Evolutionary conservation across 352 stramenopile species (phyloP).

Genomic region (Pythium folliculosum): DNA sequence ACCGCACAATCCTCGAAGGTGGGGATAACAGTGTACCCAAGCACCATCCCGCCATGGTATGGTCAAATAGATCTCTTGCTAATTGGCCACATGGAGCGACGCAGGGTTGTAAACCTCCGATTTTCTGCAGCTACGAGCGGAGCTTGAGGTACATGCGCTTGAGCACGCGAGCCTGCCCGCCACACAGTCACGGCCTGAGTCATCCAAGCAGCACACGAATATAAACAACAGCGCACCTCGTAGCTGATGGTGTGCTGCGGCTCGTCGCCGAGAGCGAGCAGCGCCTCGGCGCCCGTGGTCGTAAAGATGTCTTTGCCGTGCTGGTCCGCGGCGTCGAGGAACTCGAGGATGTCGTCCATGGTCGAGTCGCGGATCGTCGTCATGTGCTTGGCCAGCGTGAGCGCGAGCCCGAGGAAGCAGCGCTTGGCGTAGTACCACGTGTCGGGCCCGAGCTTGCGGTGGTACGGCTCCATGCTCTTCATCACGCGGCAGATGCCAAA

Average conservation of each 20-base stretch:
- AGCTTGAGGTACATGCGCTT: constrained; percentile 95
- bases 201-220: neutral
- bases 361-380: constrained; percentile 94
- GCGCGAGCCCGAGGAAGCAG: constrained; percentile 93
- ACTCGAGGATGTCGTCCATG: constrained; percentile 94
- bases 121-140: constrained; percentile 41
- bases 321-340: constrained; percentile 90
- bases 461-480: constrained; percentile 95
- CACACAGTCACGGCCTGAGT: neutral
- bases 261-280: constrained; percentile 33
- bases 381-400: constrained; percentile 96
- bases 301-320: constrained; percentile 92
- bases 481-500: constrained; percentile 96
- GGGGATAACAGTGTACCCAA: too few relatives aligned
- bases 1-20: constrained; percentile 3
- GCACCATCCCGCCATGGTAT: too few relatives aligned
- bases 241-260: constrained; percentile 90
- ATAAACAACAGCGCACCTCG: constrained; percentile 51
- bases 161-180: constrained; percentile 82
- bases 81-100: too few relatives aligned
- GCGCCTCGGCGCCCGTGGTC: constrained; percentile 58
- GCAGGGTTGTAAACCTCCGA: neutral
- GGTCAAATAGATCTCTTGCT: too few relatives aligned
- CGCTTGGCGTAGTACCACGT: constrained; percentile 97
- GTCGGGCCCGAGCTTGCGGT: constrained; percentile 94